Evolutionary conservation across 1,139 yeast species (phyloP).

Genomic region (Kodamaea alishanica): DNA sequence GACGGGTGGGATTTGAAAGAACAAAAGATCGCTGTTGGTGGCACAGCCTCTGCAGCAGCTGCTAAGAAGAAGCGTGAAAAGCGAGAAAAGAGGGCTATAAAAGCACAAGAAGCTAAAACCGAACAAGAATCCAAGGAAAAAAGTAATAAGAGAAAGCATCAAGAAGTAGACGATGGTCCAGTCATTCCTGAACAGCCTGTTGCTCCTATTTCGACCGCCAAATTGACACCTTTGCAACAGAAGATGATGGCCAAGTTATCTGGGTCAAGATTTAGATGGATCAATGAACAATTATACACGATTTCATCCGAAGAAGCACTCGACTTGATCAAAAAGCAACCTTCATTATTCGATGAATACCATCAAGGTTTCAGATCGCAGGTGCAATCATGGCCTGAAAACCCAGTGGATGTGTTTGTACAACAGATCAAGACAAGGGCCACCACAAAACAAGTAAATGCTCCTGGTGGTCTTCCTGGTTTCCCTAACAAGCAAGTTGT

Average conservation of each 20-base stretch:
- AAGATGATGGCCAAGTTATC: slow-evolving; percentile 93
- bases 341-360: slow-evolving; percentile 86
- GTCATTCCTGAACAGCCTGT: too few relatives aligned
- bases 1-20: slow-evolving; percentile 77
- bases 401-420: slow-evolving; percentile 89
- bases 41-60: too few relatives aligned
- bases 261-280: slow-evolving; percentile 97
- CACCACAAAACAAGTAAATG: slow-evolving; percentile 66
- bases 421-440: slow-evolving; percentile 60
- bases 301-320: slow-evolving; percentile 76
- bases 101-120: slow-evolving; percentile 1
- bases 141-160: slow-evolving; percentile 10
- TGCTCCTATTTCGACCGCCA: slow-evolving; percentile 29
- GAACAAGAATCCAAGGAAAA: slow-evolving; percentile 10
- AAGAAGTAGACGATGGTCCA: slow-evolving; percentile 5
- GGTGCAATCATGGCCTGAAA: slow-evolving; percentile 96
- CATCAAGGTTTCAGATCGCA: slow-evolving; percentile 94
- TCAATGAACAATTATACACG: slow-evolving; percentile 91
- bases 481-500: slow-evolving; percentile 52
- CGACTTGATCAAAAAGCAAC: slow-evolving; percentile 70
- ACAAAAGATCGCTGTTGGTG: slow-evolving; percentile 48
- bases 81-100: slow-evolving; percentile 13
- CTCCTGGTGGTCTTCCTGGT: slow-evolving; percentile 95
- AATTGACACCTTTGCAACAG: slow-evolving; percentile 85
- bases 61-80: slow-evolving; percentile 25